Evolutionary conservation across 768 basidiomycete species (phyloP).

Genomic region (Leucosporidium scottii): DNA sequence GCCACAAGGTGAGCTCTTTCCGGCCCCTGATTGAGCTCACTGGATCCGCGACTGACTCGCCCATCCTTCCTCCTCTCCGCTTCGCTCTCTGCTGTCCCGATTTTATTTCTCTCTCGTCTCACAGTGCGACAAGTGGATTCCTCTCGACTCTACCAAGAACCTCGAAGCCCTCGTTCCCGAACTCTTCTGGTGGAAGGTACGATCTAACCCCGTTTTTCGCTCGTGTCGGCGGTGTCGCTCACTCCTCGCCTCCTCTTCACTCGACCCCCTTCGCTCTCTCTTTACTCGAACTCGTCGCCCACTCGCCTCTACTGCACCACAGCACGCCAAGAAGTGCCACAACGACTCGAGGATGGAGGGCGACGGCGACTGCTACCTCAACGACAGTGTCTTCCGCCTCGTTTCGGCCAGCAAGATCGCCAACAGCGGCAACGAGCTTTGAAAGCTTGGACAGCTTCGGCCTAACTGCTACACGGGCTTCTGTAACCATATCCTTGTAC

Average conservation of each 20-base stretch:
- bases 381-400: conserved; percentile 47
- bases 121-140: conserved; percentile 62
- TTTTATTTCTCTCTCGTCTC: not conserved
- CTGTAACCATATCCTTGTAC: too few species aligned
- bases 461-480: too few species aligned
- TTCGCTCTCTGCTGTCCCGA: not conserved
- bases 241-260: too few species aligned
- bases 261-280: not conserved
- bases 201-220: not conserved
- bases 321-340: conserved; percentile 74
- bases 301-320: conserved; percentile 53
- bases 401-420: conserved; percentile 1
- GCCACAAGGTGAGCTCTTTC: conserved; percentile 51
- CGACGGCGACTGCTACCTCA: conserved; percentile 55
- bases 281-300: not conserved
- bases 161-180: conserved; percentile 59
- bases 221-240: too few species aligned
- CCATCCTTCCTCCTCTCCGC: not conserved
- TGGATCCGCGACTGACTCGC: too few species aligned
- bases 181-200: conserved; percentile 59
- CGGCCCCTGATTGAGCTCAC: too few species aligned
- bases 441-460: too few species aligned
- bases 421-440: too few species aligned
- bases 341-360: conserved; percentile 53
- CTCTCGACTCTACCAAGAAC: conserved; percentile 65